Conservation (phyloP, 2,329 filamentous ascomycete genomes). For the Aureobasidium namibiae region DNA sequence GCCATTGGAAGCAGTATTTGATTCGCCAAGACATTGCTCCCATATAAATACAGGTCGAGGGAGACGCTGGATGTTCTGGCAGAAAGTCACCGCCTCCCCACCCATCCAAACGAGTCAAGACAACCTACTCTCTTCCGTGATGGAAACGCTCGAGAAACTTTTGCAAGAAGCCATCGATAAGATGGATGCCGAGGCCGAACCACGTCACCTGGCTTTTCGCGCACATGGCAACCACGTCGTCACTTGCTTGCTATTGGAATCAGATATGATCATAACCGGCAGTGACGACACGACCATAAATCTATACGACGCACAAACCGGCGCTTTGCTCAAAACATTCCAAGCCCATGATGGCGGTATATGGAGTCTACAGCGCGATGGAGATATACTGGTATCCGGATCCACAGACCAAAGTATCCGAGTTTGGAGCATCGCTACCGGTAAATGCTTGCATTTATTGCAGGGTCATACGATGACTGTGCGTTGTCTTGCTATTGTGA, state of each 20-base stretch:
- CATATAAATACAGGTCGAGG: no score
- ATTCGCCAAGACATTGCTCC: no score
- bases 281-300: conserved; percentile 97
- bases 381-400: conserved; percentile 91
- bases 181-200: conserved; percentile 70
- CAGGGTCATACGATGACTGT: conserved; percentile 97
- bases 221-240: conserved; percentile 94
- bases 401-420: conserved; percentile 93
- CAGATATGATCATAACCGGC: conserved; percentile 94
- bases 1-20: no score
- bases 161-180: no score
- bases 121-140: no score
- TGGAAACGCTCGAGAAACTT: no score
- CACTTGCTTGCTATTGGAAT: conserved; percentile 96
- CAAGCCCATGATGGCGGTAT: conserved; percentile 95
- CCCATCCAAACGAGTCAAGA: no score
- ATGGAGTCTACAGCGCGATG: conserved; percentile 94
- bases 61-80: no score
- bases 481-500: conserved; percentile 85
- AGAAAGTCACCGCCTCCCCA: no score
- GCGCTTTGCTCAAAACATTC: conserved; percentile 70
- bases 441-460: conserved; percentile 87
- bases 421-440: conserved; percentile 95
- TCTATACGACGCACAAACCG: conserved; percentile 94
- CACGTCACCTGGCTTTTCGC: conserved; percentile 88